phyloP scores from a whole-genome alignment of 1,284 basidiomycete genomes.

The Sporisorium exsertum region DNA sequence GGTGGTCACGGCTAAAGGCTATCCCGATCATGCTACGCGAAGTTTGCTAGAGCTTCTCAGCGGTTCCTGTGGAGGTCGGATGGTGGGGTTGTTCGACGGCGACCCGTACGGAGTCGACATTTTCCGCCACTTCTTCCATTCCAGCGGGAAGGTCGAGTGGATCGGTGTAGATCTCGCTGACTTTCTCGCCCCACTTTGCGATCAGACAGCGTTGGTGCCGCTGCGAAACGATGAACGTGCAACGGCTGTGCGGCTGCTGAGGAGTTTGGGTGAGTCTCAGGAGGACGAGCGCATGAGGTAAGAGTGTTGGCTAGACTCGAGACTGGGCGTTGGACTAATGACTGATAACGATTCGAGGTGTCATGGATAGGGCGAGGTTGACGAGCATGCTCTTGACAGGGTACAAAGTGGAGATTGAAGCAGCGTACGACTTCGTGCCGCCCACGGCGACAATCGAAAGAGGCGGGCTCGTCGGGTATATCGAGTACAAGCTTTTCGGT shows the following conservation, averaged over 20 bases:
- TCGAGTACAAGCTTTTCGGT: slow-evolving; percentile 18
- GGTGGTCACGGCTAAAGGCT: slow-evolving; percentile 53
- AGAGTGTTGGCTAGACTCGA: background rate
- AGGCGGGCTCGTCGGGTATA: slow-evolving; percentile 7
- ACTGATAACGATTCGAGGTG: background rate
- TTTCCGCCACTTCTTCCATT: slow-evolving; percentile 19
- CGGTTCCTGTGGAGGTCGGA: background rate
- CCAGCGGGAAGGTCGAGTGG: slow-evolving; percentile 13
- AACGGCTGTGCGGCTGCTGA: slow-evolving; percentile 39
- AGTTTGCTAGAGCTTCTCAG: slow-evolving; percentile 12
- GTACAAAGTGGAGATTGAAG: slow-evolving; percentile 59
- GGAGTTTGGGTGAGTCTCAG: background rate
- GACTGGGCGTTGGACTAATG: background rate
- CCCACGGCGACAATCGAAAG: too few relatives aligned
- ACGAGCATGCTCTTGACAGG: slow-evolving; percentile 42
- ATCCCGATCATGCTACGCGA: slow-evolving; percentile 55
- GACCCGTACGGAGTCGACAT: slow-evolving; percentile 64
- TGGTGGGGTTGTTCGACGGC: slow-evolving; percentile 25
- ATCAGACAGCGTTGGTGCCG: background rate
- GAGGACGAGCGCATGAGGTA: background rate
- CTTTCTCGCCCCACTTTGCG: slow-evolving; percentile 3
- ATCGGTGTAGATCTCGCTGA: slow-evolving; percentile 28
- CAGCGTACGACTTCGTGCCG: slow-evolving; percentile 26
- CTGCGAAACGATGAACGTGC: slow-evolving; percentile 35
- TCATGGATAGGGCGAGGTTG: slow-evolving; percentile 17